Conservation (phyloP, 768 basidiomycete species). For the Paxillus involutus region DNA sequence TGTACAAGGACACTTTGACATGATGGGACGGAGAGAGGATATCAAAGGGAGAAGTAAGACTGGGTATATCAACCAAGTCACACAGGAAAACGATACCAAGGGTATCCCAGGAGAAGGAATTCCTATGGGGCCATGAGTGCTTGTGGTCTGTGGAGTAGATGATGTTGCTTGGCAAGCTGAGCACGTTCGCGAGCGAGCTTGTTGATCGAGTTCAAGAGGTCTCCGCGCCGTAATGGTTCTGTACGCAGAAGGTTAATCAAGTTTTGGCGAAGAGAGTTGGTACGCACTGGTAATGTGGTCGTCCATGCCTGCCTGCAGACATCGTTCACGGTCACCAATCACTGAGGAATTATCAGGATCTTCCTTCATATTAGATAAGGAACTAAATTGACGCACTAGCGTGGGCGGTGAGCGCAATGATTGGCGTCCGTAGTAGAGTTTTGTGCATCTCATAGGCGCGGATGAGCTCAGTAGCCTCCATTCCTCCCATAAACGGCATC, state of each 20-base stretch:
- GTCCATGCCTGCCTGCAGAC: conserved; percentile 78
- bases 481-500: conserved; percentile 98
- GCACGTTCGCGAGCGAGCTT: conserved; percentile 71
- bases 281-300: conserved; percentile 79
- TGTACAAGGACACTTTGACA: neutral
- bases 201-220: conserved; percentile 79
- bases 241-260: conserved; percentile 5
- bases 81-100: neutral
- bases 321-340: conserved; percentile 84
- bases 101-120: too few species aligned
- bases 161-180: conserved; percentile 31
- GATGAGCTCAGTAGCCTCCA: conserved; percentile 95
- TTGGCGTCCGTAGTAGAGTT: conserved; percentile 74
- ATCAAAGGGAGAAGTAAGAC: neutral
- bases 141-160: conserved; percentile 31
- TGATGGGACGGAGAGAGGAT: neutral
- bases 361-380: neutral
- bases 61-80: neutral
- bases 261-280: neutral
- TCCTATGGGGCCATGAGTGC: conserved; percentile 28
- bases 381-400: conserved; percentile 64
- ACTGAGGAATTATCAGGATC: conserved; percentile 43
- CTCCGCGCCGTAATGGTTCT: conserved; percentile 80
- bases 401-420: conserved; percentile 96
- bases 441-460: conserved; percentile 79